Conservation (phyloP, 2,329 filamentous ascomycete species). For the Myriangium duriaei region DNA sequence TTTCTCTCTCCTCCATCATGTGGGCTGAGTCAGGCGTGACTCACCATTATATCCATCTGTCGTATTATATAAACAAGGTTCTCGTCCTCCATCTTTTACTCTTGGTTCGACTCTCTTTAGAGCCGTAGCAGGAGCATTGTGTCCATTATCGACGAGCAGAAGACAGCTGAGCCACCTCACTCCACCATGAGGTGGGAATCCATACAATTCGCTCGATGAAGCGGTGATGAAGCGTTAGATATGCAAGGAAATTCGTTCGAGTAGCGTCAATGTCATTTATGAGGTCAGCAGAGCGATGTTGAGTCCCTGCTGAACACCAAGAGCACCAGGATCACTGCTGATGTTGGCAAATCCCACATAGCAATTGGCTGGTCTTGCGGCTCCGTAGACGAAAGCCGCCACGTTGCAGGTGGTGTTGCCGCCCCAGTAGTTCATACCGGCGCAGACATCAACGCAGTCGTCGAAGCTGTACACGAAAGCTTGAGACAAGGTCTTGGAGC, state of each 20-base stretch:
- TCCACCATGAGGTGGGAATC: too few species aligned
- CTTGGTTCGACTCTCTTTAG: too few species aligned
- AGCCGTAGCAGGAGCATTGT: too few species aligned
- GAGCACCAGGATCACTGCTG: background rate
- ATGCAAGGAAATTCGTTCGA: too few species aligned
- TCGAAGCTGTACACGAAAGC: constrained; percentile 25
- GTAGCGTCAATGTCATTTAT: background rate
- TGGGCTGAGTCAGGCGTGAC: background rate
- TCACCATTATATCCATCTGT: too few species aligned
- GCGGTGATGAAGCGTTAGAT: too few species aligned
- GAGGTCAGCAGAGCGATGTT: constrained; percentile 11
- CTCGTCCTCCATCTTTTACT: background rate
- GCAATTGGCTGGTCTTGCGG: constrained; percentile 20
- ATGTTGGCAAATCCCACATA: constrained; percentile 18
- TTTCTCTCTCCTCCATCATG: too few species aligned
- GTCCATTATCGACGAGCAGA: too few species aligned
- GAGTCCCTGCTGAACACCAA: constrained; percentile 8
- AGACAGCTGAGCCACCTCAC: too few species aligned
- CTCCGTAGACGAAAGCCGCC: constrained; percentile 20
- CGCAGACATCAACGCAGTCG: constrained; percentile 26
- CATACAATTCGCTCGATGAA: too few species aligned
- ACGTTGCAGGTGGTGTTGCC: constrained; percentile 18
- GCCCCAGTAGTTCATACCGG: constrained; percentile 19
- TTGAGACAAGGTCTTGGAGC: constrained; percentile 12
- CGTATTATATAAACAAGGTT: background rate